Evolutionary conservation across 176 grass and related monocot genomes (phyloP).

Genomic region (Calamus simplicifolius): DNA sequence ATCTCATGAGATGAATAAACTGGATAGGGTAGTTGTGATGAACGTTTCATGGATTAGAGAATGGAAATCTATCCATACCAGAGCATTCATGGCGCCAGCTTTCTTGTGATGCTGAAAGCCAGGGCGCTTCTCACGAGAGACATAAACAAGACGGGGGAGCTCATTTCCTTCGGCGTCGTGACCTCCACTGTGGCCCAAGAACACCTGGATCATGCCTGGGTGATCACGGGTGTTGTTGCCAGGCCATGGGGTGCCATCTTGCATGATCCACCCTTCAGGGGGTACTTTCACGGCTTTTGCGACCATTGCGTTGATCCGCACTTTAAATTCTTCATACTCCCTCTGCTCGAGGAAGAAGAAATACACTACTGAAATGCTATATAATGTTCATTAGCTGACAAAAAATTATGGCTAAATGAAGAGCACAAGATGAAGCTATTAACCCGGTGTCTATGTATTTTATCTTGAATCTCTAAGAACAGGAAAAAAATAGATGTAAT

Average conservation of each 20-base stretch:
- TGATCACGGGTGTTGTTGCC: constrained; percentile 99
- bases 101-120: constrained; percentile 99
- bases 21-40: too few species aligned
- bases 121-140: constrained; percentile 94
- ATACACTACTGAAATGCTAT: too few species aligned
- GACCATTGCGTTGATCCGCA: constrained; percentile 87
- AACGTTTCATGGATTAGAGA: too few species aligned
- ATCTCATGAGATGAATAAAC: too few species aligned
- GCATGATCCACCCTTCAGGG: constrained; percentile 90
- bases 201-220: constrained; percentile 99
- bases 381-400: too few species aligned
- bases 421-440: too few species aligned
- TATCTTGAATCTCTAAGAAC: too few species aligned
- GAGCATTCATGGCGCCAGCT: constrained; percentile 96
- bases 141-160: constrained; percentile 86
- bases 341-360: constrained; percentile 32
- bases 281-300: constrained; percentile 91
- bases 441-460: too few species aligned
- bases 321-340: constrained; percentile 99
- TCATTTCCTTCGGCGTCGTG: constrained; percentile 94
- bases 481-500: too few species aligned
- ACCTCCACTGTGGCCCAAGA: constrained; percentile 88
- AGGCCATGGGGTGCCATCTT: constrained; percentile 97
- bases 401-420: too few species aligned
- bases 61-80: constrained; percentile 29